Base-by-base conservation (phyloP, 305 asterid genomes). In the Petunia hybrid region DNA sequence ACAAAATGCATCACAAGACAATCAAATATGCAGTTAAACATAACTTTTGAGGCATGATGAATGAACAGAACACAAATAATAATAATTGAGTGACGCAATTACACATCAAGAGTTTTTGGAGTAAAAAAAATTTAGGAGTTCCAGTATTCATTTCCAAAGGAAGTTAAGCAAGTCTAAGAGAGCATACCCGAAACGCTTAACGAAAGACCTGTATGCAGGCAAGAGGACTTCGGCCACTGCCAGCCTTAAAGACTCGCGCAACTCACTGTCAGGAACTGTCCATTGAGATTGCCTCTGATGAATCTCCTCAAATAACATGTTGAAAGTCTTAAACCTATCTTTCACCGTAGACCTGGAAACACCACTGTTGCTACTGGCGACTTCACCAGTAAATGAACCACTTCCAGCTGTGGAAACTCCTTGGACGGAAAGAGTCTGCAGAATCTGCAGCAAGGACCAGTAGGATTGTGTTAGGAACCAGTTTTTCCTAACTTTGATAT, bases 251-350 rank as follows among this genome's bases (percentile, higher is more conserved):
- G 98, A 94, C 90, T 96, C 98, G 8, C 99, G 93, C 69, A 96
- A 88, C 71, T 96, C 99, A 56, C 95, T 96, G 84, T 96, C 99
- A 4, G 99, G 98, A 64, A 96, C 98, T 0, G 98, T 96, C 99
- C 99, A 96, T 79, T 94, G 98, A 57, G 99, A 94, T 68, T 96
- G 99, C 86, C 97, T 89, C 87, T 96, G 98, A 88, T 96, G 99
- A 79, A 96, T 90, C 89, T 96, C 99, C 87, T 96, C 99, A 79
- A 96, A 96, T 41, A 89, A 87, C 48, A 84, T 16, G 84, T 96
- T 96, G 89, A 96, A 96, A 22, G 87, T 93, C 84, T 96, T 96
- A 85, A 86, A 96, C 85, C 97, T 91, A 82, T 96, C 99, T 85
- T 96, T 96, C 83, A 96, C 94, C 80, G 76, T 85, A 64, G 94